Evolutionary conservation across 202 grass and related monocot species (phyloP), one percentile per base, ranked within the genome.

Genomic region (Elaeis oleifera): DNA sequence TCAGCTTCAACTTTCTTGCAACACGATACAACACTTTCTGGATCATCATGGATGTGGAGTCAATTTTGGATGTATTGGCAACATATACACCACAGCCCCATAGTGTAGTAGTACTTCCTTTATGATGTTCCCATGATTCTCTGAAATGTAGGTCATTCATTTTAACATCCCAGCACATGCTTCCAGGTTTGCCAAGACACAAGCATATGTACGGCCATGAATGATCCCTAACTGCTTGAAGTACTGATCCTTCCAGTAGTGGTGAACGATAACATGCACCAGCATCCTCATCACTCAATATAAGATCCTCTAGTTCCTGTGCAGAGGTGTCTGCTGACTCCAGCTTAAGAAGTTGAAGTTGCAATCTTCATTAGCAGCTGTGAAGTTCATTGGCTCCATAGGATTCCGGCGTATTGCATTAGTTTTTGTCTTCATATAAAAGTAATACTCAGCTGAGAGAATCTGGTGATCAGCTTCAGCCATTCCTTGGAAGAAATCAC

Each of bases 161-260:
- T 70, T 84, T 89, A 59, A 99, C 94, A 65, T 94, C 83, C 88
- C 85, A 99, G 74, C 77, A 99, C 94, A 99, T 92, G 70, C 71
- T 99, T 83, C 94, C 88, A 27, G 94, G 77, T 78, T 99, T 89
- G 28, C 94, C 94, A 65, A 99, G 85, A 17, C 53, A 63, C 79
- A 99, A 78, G 59, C 94, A 99, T 81, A 99, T 99, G 71, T 82
- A 88, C 63, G 83, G 82, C 88, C 94, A 94, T 31, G 94, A 85
- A 80, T 89, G 72, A 86, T 94, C 94, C 76, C 69, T 82, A 53
- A 90, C 86, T 59, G 31, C 32, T 16, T 64, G 56, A 50, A 65
- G 56, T 23, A 77, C 25, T 4, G 61, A 76, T 28, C 70, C 73
- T 64, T 16, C 64, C 24, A 13, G 11, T 56, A 58, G 76, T 60